Base-by-base conservation (phyloP, 1,284 basidiomycete genomes). In the Peniophora sp. region DNA sequence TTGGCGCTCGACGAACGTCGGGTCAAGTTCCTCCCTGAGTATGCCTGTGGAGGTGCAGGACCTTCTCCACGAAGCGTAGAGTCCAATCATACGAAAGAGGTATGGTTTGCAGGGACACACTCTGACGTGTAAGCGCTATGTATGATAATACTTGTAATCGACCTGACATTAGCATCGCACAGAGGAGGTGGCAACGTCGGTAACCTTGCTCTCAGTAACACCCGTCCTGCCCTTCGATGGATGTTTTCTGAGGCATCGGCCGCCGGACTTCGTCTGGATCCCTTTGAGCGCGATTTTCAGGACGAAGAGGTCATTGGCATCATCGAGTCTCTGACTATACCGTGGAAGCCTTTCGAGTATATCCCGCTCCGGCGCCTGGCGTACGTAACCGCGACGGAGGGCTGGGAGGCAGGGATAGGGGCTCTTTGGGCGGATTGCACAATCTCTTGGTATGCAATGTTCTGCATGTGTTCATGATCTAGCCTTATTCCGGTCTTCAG, bases 1-100 rank as follows among this genome's bases (percentile, higher is more conserved):
- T 54, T 64, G 11, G 61, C 63, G 1, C 53, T 64, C 0, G 61
- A 64, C 48, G 63, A 64, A 49, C 55, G 54, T 14, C 56, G 61
- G 1, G 61, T 60, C 34, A 61, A 61, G 47, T 60, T 60, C 32
- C 46, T 56, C 32, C 65, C 61, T 3, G 58, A 61, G 48, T 57
- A 59, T 25, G 52, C 44, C 9, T 17, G 46, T 24, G 50, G 50
- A 32, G 27, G 38, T 6, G 8, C 19, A 41, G 6, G n/a, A n/a
- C n/a, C 8, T 8, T 41, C 19, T 5, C 38, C 8, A 6, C n/a
- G 38, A 41, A 5, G 38, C n/a, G 16, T 10, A 10, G 10, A 36
- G 10, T n/a, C 34, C 34, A 20, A 23, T 27, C 52, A 27, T 17
- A 45, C 48, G 12, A 56, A 56, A 50, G 54, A 56, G 36, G 54